Conservation (phyloP, 495 filamentous ascomycete genomes). For the Hamigera avellanea region DNA sequence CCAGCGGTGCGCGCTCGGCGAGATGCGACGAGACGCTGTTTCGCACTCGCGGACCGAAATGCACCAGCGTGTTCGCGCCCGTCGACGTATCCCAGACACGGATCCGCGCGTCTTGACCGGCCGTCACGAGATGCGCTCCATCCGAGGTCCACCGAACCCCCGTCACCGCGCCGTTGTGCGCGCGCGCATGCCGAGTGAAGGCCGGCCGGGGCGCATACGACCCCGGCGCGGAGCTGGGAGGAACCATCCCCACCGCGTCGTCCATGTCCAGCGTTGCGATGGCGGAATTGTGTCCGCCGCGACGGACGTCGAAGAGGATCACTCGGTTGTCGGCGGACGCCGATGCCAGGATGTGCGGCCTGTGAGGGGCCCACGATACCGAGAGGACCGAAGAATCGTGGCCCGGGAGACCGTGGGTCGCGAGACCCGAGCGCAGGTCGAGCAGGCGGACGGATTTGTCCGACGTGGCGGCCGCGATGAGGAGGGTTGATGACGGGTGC, state of each 20-base stretch:
- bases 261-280: slow-evolving; percentile 73
- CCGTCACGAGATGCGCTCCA: slow-evolving; percentile 60
- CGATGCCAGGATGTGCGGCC: slow-evolving; percentile 68
- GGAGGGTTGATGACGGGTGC: slow-evolving; percentile 52
- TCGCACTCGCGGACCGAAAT: slow-evolving; percentile 67
- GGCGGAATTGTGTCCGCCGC: slow-evolving; percentile 44
- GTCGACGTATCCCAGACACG: slow-evolving; percentile 73
- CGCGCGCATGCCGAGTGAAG: slow-evolving; percentile 38
- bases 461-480: slow-evolving; percentile 77
- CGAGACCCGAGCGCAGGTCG: slow-evolving; percentile 66
- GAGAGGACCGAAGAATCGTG: slow-evolving; percentile 62
- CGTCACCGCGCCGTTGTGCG: slow-evolving; percentile 71
- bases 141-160: slow-evolving; percentile 73
- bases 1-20: slow-evolving; percentile 48
- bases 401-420: slow-evolving; percentile 65
- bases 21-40: slow-evolving; percentile 47
- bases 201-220: slow-evolving; percentile 30
- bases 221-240: slow-evolving; percentile 11
- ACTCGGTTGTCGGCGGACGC: slow-evolving; percentile 68
- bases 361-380: slow-evolving; percentile 66
- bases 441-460: slow-evolving; percentile 69
- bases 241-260: slow-evolving; percentile 51
- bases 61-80: slow-evolving; percentile 72
- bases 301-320: slow-evolving; percentile 75
- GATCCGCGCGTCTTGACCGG: slow-evolving; percentile 70